phyloP scores from a whole-genome alignment of 2,329 filamentous ascomycete genomes.

The Phaeosphaeriaceae sp. region DNA sequence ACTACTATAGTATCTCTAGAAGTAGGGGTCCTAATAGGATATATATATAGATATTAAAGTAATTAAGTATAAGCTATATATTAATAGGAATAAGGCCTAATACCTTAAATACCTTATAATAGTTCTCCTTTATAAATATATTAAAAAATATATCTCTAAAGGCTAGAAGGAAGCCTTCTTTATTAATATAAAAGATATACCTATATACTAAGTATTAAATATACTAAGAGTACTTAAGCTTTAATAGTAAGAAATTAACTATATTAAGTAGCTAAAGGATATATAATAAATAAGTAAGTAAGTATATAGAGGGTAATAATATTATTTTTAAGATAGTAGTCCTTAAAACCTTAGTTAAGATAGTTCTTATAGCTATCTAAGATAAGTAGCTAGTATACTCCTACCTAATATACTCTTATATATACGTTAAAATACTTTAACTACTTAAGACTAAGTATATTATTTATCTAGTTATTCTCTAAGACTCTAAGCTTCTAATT shows the following conservation, averaged over 20 bases:
- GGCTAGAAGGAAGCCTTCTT: constrained; percentile 20
- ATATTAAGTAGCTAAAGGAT: too few relatives aligned
- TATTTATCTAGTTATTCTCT: constrained; percentile 20
- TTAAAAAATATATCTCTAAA: constrained; percentile 22
- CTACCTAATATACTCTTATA: constrained; percentile 12
- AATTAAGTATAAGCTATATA: constrained; percentile 27
- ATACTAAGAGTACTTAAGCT: constrained; percentile 32
- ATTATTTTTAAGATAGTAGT: too few relatives aligned
- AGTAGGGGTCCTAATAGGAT: background rate
- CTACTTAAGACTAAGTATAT: constrained; percentile 18
- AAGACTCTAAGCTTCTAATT: constrained; percentile 18
- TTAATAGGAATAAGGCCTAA: constrained; percentile 39
- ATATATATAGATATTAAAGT: constrained; percentile 17
- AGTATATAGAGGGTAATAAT: too few relatives aligned
- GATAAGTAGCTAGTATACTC: constrained; percentile 14
- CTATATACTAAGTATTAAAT: constrained; percentile 29
- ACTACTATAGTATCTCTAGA: too few relatives aligned
- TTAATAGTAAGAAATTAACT: constrained; percentile 26
- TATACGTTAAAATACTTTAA: constrained; percentile 22
- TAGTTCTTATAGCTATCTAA: too few relatives aligned
- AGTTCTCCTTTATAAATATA: constrained; percentile 33
- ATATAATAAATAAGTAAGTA: too few relatives aligned
- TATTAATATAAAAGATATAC: constrained; percentile 40
- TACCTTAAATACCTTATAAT: constrained; percentile 29
- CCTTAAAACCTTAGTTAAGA: too few relatives aligned